phyloP scores from a whole-genome alignment of 2,329 filamentous ascomycete genomes.

The Colletotrichum sansevieriae region DNA sequence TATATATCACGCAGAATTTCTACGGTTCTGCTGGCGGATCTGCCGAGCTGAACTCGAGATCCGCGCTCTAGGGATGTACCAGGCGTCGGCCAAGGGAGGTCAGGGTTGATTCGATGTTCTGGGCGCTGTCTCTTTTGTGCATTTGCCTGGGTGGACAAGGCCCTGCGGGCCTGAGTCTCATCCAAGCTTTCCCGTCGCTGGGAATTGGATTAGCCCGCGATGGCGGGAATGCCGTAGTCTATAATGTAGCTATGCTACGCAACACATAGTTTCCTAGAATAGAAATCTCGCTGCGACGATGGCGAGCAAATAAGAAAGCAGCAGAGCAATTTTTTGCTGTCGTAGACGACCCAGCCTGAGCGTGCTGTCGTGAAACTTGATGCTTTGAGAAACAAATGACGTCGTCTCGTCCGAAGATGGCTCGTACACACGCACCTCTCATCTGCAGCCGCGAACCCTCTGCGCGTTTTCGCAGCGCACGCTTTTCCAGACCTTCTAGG shows the following conservation, averaged over 20 bases:
- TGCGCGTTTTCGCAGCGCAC: neutral
- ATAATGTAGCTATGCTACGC: constrained; percentile 37
- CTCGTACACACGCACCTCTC: constrained; percentile 6
- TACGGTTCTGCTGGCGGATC: constrained; percentile 34
- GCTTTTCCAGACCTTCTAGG: neutral
- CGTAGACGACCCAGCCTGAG: too few species aligned
- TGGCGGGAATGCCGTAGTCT: constrained; percentile 29
- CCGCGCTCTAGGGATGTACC: constrained; percentile 33
- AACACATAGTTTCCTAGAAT: constrained; percentile 32
- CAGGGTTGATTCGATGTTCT: constrained; percentile 41
- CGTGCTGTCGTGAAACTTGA: constrained; percentile 11
- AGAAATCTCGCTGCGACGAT: constrained; percentile 8
- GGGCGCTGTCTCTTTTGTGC: constrained; percentile 45
- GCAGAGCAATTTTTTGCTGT: neutral
- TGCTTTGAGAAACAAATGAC: constrained; percentile 30
- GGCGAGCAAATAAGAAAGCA: neutral
- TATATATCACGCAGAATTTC: constrained; percentile 19
- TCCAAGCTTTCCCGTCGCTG: neutral
- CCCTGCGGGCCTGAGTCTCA: neutral
- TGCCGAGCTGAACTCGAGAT: neutral
- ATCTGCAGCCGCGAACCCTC: constrained; percentile 17
- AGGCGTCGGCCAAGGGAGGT: constrained; percentile 33
- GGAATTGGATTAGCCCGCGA: constrained; percentile 13
- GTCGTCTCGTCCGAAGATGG: constrained; percentile 16
- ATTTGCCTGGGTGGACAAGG: constrained; percentile 6